Conservation (phyloP, 1,284 basidiomycete genomes). For the Marasmius oreades region DNA sequence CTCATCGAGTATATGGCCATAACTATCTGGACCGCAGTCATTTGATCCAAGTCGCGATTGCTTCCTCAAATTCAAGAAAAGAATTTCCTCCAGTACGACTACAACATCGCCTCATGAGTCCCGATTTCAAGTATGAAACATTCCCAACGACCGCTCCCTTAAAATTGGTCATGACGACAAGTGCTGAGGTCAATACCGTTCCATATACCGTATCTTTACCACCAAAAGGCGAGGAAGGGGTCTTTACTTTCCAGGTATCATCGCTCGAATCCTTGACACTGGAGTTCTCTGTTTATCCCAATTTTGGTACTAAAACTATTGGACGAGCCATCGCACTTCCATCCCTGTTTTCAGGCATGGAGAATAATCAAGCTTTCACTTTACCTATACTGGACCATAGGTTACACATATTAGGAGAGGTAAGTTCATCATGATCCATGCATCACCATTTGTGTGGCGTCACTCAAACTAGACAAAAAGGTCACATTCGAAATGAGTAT, state of each 20-base stretch:
- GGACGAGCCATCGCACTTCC: constrained; percentile 90
- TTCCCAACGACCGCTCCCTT: constrained; percentile 77
- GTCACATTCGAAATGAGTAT: constrained; percentile 89
- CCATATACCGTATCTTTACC: constrained; percentile 90
- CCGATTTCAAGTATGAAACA: constrained; percentile 58
- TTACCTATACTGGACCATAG: constrained; percentile 91
- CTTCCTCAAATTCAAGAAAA: constrained; percentile 40
- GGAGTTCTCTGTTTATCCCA: constrained; percentile 96
- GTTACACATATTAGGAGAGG: constrained; percentile 93
- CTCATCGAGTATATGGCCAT: constrained; percentile 88
- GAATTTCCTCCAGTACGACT: constrained; percentile 51
- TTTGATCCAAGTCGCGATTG: constrained; percentile 86
- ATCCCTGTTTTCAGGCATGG: constrained; percentile 62
- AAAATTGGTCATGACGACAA: constrained; percentile 91
- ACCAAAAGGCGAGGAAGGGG: constrained; percentile 75
- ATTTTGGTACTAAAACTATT: constrained; percentile 97
- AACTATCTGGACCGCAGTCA: constrained; percentile 88
- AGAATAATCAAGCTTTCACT: constrained; percentile 56
- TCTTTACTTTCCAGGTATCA: constrained; percentile 87
- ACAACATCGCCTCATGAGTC: constrained; percentile 65
- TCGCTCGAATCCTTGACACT: constrained; percentile 74
- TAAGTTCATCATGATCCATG: constrained; percentile 30
- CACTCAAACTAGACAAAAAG: constrained; percentile 31
- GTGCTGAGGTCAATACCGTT: constrained; percentile 77
- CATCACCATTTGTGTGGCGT: not conserved